phyloP scores from a whole-genome alignment of 352 stramenopile species.

The Phytopythium litorale region DNA sequence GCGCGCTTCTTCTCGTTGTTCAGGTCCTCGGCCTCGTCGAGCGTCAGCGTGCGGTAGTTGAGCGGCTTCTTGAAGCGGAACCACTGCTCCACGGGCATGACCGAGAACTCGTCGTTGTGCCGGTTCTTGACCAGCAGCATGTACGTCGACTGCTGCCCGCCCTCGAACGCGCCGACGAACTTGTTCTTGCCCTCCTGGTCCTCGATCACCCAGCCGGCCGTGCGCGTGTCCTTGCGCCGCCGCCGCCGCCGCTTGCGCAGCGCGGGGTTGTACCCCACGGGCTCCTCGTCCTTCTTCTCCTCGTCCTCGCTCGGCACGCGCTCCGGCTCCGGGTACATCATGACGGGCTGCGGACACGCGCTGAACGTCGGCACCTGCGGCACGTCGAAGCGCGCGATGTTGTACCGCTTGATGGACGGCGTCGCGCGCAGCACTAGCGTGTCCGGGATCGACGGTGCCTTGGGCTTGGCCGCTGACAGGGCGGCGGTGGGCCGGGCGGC shows the following conservation, averaged over 20 bases:
- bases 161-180: slow-evolving; percentile 79
- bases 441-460: slow-evolving; percentile 31
- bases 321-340: slow-evolving; percentile 86
- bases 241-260: slow-evolving; percentile 71
- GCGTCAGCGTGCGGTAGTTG: slow-evolving; percentile 78
- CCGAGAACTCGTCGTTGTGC: slow-evolving; percentile 85
- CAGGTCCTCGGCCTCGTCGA: slow-evolving; percentile 81
- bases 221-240: slow-evolving; percentile 72
- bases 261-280: slow-evolving; percentile 67
- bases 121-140: slow-evolving; percentile 86
- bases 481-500: not conserved
- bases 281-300: slow-evolving; percentile 69
- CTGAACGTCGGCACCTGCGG: slow-evolving; percentile 57
- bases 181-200: slow-evolving; percentile 81
- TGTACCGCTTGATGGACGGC: slow-evolving; percentile 87
- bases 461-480: not conserved
- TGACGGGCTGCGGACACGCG: slow-evolving; percentile 66
- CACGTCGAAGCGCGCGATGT: slow-evolving; percentile 82
- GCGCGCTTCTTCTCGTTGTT: slow-evolving; percentile 89
- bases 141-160: slow-evolving; percentile 80
- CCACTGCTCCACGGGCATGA: slow-evolving; percentile 86
- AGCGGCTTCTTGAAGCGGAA: slow-evolving; percentile 89
- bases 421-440: slow-evolving; percentile 77
- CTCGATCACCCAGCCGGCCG: slow-evolving; percentile 81
- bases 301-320: slow-evolving; percentile 71